A percentile compares a stretch with the other conserved stretches of the same genome.
phyloP scores from a whole-genome alignment of 495 filamentous ascomycete genomes.

The Lepidopterella palustris region DNA sequence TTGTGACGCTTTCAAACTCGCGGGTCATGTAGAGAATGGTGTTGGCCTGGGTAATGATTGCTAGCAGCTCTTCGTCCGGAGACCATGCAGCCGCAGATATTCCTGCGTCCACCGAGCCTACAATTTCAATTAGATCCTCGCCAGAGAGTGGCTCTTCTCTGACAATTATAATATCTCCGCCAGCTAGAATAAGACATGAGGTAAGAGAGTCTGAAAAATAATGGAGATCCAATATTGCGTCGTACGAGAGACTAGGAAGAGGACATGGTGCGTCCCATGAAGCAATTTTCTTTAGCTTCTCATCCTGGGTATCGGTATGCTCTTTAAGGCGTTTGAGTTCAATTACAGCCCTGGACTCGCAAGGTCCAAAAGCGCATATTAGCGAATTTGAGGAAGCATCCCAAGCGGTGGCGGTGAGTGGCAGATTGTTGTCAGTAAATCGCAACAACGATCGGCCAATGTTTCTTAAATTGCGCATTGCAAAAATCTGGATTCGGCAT shows the following conservation, averaged over 20 bases:
- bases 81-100: conserved; percentile 90
- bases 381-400: conserved; percentile 30
- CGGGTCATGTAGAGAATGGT: conserved; percentile 91
- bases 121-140: conserved; percentile 80
- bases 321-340: conserved; percentile 30
- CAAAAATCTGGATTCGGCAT: not conserved
- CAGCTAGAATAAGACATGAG: conserved; percentile 75
- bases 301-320: conserved; percentile 6
- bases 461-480: conserved; percentile 38
- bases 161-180: conserved; percentile 83
- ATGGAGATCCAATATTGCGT: conserved; percentile 69
- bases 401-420: conserved; percentile 33
- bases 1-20: conserved; percentile 74
- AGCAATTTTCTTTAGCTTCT: conserved; percentile 46
- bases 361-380: conserved; percentile 36
- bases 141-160: conserved; percentile 63
- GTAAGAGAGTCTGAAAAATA: conserved; percentile 74
- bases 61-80: conserved; percentile 85
- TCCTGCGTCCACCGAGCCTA: conserved; percentile 86
- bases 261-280: conserved; percentile 82
- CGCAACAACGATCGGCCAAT: conserved; percentile 24
- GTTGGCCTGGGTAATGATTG: conserved; percentile 67
- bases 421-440: conserved; percentile 24
- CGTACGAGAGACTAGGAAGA: conserved; percentile 58
- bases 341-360: conserved; percentile 28